Base-by-base conservation (phyloP, 2,329 filamentous ascomycete species). In the Dactylonectria estremocensis region DNA sequence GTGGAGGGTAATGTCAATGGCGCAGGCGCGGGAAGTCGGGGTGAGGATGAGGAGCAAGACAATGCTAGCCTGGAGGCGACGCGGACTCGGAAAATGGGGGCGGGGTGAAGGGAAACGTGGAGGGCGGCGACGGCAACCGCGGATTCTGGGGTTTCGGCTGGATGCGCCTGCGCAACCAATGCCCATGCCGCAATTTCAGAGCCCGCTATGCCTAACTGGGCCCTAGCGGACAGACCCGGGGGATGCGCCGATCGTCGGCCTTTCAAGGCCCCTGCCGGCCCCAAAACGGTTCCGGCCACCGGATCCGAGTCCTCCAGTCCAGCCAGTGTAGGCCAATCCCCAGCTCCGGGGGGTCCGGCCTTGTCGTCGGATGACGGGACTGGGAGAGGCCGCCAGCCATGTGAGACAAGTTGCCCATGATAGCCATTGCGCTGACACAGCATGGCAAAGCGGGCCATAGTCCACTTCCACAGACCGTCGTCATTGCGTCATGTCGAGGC, bases 11-110 rank as follows among this genome's bases (percentile, higher is more conserved):
- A 50, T 37, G 24, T 61, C 18, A 49, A 43, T 31, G 43, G 43
- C 31, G 49, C 58, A 28, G 7, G 16, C 49, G 24, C 58, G 54
- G 65, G 35, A 61, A 50, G 37, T 52, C 31, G 61, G 65, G 56
- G 50, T 53, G 45, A 59, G 43, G 33, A 28, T 24, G 11, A 49
- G 24, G 45, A 53, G n/a, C 55, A 55, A 53, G 37, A 28, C 58
- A 28, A 35, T 59, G 58, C 46, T 31, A 28, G 48, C 54, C 31
- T 59, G 24, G 48, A 24, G 31, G 66, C 62, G 66, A 64, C 54
- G 40, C 61, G 24, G 48, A 24, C 31, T 68, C 66, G 66, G 67
- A 61, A 69, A 67, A 69, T 69, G 67, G 67, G 67, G 67, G 67
- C 67, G 67, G 67, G 64, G 67, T 59, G 53, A 31, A 50, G 50